phyloP scores from a whole-genome alignment of 2,329 filamentous ascomycete species.

The Coniochaeta sp. region DNA sequence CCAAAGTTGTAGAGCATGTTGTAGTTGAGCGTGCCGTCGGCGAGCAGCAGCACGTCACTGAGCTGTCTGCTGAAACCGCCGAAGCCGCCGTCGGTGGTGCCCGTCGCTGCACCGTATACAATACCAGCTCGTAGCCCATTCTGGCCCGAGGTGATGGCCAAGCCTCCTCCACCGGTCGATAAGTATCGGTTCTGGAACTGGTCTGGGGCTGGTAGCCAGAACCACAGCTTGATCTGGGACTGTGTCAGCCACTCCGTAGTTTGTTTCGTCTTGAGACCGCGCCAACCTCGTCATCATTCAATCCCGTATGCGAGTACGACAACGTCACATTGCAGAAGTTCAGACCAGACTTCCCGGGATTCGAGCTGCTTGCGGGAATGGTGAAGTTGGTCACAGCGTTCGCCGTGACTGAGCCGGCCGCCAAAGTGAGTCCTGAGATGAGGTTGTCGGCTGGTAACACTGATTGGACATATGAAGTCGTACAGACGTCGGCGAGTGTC shows the following conservation, averaged over 20 bases:
- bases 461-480: neutral
- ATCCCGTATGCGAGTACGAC: slow-evolving; percentile 33
- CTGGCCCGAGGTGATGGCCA: slow-evolving; percentile 27
- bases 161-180: slow-evolving; percentile 34
- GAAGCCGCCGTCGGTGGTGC: slow-evolving; percentile 34
- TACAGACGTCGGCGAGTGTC: slow-evolving; percentile 3
- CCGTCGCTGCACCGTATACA: slow-evolving; percentile 14
- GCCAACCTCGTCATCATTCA: neutral
- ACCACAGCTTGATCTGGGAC: slow-evolving; percentile 25
- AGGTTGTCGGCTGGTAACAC: slow-evolving; percentile 2
- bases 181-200: slow-evolving; percentile 34
- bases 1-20: slow-evolving; percentile 40
- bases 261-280: neutral
- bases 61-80: slow-evolving; percentile 29
- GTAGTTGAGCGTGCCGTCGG: slow-evolving; percentile 44
- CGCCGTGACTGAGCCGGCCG: slow-evolving; percentile 1
- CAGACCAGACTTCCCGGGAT: neutral
- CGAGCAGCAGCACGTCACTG: slow-evolving; percentile 29
- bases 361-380: slow-evolving; percentile 1
- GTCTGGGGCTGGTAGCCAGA: slow-evolving; percentile 30
- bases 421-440: neutral
- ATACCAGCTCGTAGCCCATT: neutral
- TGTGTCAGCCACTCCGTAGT: neutral
- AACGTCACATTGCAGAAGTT: slow-evolving; percentile 37
- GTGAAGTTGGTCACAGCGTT: slow-evolving; percentile 2